These are phyloP conservation scores for Pseudozyma sp. DNA, from an alignment of 1,284 basidiomycete genomes.

Conservation along the genomic window DNA sequence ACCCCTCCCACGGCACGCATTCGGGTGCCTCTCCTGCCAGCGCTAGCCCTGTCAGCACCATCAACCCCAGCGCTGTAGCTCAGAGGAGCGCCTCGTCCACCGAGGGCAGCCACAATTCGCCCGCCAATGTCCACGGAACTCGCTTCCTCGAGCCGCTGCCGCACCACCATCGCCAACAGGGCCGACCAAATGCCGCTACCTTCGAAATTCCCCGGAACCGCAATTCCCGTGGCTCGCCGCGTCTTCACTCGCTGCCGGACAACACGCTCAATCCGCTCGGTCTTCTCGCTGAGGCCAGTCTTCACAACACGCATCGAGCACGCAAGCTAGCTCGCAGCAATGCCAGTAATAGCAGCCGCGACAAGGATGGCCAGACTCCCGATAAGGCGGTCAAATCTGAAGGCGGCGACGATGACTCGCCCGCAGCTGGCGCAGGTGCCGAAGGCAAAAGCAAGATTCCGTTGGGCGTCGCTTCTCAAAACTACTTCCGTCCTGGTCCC, in stretches of 20 bases:
- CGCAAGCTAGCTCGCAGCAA: slow-evolving; percentile 25
- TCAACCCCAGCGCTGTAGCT: slow-evolving; percentile 48
- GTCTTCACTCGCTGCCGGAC: slow-evolving; percentile 70
- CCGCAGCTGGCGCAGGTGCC: slow-evolving; percentile 8
- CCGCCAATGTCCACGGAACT: slow-evolving; percentile 34
- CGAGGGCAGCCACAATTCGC: slow-evolving; percentile 33
- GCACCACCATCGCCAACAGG: slow-evolving; percentile 40
- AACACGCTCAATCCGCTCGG: slow-evolving; percentile 68
- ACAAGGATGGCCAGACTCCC: slow-evolving; percentile 47
- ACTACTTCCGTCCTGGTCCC: slow-evolving; percentile 91
- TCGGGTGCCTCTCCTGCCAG: slow-evolving; percentile 30
- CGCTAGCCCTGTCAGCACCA: slow-evolving; percentile 40
- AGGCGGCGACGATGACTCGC: slow-evolving; percentile 27
- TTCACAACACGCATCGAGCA: slow-evolving; percentile 62
- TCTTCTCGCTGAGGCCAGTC: slow-evolving; percentile 67
- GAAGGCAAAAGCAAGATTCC: slow-evolving; percentile 22
- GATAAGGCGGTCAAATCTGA: slow-evolving; percentile 37
- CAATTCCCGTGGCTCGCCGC: slow-evolving; percentile 40
- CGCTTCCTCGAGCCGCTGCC: slow-evolving; percentile 51
- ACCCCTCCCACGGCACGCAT: slow-evolving; percentile 18
- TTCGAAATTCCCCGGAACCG: slow-evolving; percentile 32
- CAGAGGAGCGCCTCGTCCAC: slow-evolving; percentile 44
- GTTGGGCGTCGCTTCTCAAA: slow-evolving; percentile 85
- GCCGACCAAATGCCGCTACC: slow-evolving; percentile 12
- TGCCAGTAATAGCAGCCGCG: slow-evolving; percentile 33